These are phyloP conservation scores for Starmerella riodocensis DNA, from an alignment of 805 yeast species.

Conservation along the genomic window DNA sequence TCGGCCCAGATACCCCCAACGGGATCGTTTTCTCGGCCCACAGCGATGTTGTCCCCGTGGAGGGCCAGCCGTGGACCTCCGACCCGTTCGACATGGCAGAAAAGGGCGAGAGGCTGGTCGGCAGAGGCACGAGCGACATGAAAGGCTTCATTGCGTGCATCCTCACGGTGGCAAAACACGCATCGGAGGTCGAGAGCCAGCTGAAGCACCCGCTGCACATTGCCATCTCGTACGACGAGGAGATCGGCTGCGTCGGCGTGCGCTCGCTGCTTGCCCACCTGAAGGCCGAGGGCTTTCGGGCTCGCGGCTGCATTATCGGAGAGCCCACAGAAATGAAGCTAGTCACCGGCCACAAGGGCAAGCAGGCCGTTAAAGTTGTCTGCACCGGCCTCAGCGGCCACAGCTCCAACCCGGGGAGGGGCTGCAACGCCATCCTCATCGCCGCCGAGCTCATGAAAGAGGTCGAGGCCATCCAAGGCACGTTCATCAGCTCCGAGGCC, in stretches of 20 bases:
- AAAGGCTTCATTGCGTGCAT: slow-evolving; percentile 19
- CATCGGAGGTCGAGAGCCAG: neutral
- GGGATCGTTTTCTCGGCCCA: slow-evolving; percentile 16
- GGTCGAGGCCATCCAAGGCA: slow-evolving; percentile 10
- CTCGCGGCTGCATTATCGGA: slow-evolving; percentile 15
- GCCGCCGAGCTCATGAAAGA: slow-evolving; percentile 14
- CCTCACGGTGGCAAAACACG: slow-evolving; percentile 12
- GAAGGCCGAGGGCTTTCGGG: slow-evolving; percentile 4
- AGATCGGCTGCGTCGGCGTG: slow-evolving; percentile 18
- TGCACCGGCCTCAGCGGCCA: slow-evolving; percentile 16
- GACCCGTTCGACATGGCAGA: slow-evolving; percentile 13
- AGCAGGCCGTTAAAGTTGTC: slow-evolving; percentile 14
- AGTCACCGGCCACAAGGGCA: slow-evolving; percentile 18
- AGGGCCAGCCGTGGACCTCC: slow-evolving; percentile 18
- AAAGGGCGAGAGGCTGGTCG: slow-evolving; percentile 8
- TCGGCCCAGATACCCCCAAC: slow-evolving; percentile 13
- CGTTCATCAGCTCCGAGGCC: neutral
- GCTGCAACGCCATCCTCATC: slow-evolving; percentile 16
- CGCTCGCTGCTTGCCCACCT: slow-evolving; percentile 13
- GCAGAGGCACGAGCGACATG: slow-evolving; percentile 19
- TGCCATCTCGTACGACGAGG: slow-evolving; percentile 17
- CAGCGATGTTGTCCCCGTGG: slow-evolving; percentile 19
- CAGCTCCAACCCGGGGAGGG: slow-evolving; percentile 15
- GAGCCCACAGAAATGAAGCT: slow-evolving; percentile 15
- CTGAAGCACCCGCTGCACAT: slow-evolving; percentile 13